phyloP scores from a whole-genome alignment of 306 rosid species.

The Malus domestica region DNA sequence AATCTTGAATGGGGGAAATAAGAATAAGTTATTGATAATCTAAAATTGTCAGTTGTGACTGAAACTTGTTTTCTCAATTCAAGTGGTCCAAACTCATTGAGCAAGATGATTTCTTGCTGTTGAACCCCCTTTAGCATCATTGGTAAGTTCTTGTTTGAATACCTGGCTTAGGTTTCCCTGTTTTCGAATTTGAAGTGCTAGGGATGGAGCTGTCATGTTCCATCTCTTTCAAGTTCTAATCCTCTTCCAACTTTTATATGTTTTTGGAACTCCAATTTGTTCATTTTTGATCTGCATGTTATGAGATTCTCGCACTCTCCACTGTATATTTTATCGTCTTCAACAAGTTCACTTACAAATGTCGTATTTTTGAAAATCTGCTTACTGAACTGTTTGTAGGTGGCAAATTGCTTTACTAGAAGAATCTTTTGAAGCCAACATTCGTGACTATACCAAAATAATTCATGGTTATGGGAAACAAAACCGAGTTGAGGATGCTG shows the following conservation, averaged over 20 bases:
- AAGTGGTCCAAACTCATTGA: neutral
- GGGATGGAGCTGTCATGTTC: neutral
- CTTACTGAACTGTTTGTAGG: constrained; percentile 37
- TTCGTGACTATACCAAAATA: constrained; percentile 77
- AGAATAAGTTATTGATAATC: neutral
- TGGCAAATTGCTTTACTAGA: constrained; percentile 65
- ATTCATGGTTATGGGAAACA: constrained; percentile 62
- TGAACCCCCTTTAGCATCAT: neutral
- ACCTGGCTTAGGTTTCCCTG: neutral
- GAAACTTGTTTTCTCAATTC: neutral
- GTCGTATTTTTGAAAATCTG: neutral
- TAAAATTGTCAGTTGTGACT: neutral
- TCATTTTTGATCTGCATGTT: neutral
- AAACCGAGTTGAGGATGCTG: constrained; percentile 58
- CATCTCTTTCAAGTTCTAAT: neutral
- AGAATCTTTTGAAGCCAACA: constrained; percentile 61
- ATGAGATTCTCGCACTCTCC: neutral
- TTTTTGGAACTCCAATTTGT: neutral
- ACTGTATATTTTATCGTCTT: neutral
- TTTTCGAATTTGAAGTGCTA: neutral
- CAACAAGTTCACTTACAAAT: neutral
- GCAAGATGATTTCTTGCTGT: neutral
- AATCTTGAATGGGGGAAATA: no score
- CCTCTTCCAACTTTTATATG: neutral
- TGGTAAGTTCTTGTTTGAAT: neutral